Evolutionary conservation across 2,329 filamentous ascomycete genomes (phyloP), one percentile per base, ranked within the genome.

Genomic region (Fusarium sp.): DNA sequence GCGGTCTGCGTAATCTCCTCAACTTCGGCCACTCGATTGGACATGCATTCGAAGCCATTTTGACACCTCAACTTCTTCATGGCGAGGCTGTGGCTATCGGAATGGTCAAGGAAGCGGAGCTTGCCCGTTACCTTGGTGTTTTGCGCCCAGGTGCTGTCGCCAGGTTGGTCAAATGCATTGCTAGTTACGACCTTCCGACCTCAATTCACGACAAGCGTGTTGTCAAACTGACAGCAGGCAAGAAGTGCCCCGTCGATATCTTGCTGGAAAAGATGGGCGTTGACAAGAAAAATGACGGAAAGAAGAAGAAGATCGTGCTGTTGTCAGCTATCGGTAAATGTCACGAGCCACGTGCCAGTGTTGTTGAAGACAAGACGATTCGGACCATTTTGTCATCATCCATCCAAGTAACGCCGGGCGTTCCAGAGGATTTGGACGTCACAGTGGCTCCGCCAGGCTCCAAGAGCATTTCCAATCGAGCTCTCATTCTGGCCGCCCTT

Each of bases 1-100:
- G 94, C 23, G 96, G 96, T 14, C 82, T 99, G 59, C 89, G 96
- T 64, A 99, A 99, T 77, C 85, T 99, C 54, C 85, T 99, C 63
- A 99, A 99, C 79, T 98, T 97, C 80, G 96, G 96, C 30, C 96
- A 99, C 77, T 98, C 96, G 1, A 98, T 99, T 69, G 96, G 96
- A 15, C 96, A 99, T 79, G 96, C 96, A 19, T 94, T 95, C 73
- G 96, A 99, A 80, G 96, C 96, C 26, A 94, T 99, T 44, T 85
- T 98, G 40, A 97, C 96, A 1, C 96, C 96, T 1, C 95, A 99
- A 78, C 89, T 99, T 36, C 87, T 99, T 8, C 96, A 99, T 75
- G 96, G 96, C 62, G 96, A 99, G 77, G 94, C 92, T 66, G 95
- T 99, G 12, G 93, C 96, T 21, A 97, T 99, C 71, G 96, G 96